Percentiles rank a stretch among this genome's conserved stretches.
Evolutionary conservation across 192 early-diverging fungal species (phyloP).

Genomic region (Gaertneriomyces sp.): DNA sequence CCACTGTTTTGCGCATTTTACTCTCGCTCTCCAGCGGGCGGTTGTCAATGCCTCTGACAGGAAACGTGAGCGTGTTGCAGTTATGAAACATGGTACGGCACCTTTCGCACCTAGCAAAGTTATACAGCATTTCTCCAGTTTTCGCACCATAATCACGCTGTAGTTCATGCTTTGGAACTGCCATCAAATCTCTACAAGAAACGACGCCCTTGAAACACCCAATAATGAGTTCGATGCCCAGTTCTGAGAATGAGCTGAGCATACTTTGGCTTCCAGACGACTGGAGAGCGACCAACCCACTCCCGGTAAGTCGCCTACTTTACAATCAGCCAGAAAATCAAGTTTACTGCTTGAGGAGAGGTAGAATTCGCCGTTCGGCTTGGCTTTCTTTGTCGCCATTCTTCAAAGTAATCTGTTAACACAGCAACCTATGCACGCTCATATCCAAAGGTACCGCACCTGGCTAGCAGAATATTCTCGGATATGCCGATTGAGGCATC

Average conservation of each 20-base stretch:
- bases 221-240: too few species aligned
- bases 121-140: slow-evolving; percentile 63
- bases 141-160: slow-evolving; percentile 69
- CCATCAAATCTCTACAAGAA: slow-evolving; percentile 32
- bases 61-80: too few species aligned
- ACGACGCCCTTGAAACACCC: too few species aligned
- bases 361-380: slow-evolving; percentile 56
- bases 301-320: slow-evolving; percentile 52
- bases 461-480: too few species aligned
- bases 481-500: not conserved
- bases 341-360: not conserved
- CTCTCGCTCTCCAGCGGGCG: slow-evolving; percentile 61
- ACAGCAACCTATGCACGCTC: slow-evolving; percentile 70
- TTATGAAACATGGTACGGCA: too few species aligned
- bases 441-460: not conserved
- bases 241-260: too few species aligned
- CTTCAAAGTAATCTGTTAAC: slow-evolving; percentile 70
- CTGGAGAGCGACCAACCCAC: slow-evolving; percentile 53
- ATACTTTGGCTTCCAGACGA: too few species aligned
- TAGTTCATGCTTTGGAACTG: slow-evolving; percentile 38
- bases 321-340: slow-evolving; percentile 18
- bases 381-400: slow-evolving; percentile 68
- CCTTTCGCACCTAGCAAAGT: slow-evolving; percentile 22
- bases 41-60: slow-evolving; percentile 70
- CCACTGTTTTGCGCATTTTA: slow-evolving; percentile 70